These are phyloP conservation scores for Camellia oleifera DNA, from an alignment of 179 eudicot species.

Conservation along the genomic window DNA sequence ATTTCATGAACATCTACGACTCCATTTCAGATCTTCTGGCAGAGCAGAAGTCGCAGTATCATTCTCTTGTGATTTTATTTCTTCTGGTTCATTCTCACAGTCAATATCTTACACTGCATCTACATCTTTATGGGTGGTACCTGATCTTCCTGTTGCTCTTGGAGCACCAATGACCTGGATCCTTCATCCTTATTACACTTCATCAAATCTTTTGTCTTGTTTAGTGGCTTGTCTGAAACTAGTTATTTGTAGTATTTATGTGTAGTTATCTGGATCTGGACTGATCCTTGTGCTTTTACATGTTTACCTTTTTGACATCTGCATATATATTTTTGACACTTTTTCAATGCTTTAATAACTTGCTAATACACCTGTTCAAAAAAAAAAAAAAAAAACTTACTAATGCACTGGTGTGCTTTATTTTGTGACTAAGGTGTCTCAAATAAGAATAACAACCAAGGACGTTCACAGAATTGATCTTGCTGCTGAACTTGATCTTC, in stretches of 20 bases:
- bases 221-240: background rate
- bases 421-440: constrained; percentile 53
- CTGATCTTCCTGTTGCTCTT: constrained; percentile 83
- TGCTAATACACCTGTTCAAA: background rate
- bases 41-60: constrained; percentile 58
- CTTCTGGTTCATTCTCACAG: constrained; percentile 43
- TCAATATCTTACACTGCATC: constrained; percentile 61
- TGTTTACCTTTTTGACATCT: background rate
- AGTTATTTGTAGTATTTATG: background rate
- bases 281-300: background rate
- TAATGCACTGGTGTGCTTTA: background rate
- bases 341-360: background rate
- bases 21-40: constrained; percentile 55
- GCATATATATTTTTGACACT: background rate
- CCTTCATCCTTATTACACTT: constrained; percentile 80
- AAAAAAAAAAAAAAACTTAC: too few relatives aligned
- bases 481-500: constrained; percentile 65
- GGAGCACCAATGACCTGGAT: constrained; percentile 85
- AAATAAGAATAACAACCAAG: constrained; percentile 52
- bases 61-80: constrained; percentile 67
- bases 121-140: constrained; percentile 53
- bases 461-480: constrained; percentile 42
- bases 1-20: background rate
- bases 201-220: constrained; percentile 64
- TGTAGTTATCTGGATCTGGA: background rate